Base-by-base conservation (phyloP, 139 green algal species). In the Coelastrella sp. region DNA sequence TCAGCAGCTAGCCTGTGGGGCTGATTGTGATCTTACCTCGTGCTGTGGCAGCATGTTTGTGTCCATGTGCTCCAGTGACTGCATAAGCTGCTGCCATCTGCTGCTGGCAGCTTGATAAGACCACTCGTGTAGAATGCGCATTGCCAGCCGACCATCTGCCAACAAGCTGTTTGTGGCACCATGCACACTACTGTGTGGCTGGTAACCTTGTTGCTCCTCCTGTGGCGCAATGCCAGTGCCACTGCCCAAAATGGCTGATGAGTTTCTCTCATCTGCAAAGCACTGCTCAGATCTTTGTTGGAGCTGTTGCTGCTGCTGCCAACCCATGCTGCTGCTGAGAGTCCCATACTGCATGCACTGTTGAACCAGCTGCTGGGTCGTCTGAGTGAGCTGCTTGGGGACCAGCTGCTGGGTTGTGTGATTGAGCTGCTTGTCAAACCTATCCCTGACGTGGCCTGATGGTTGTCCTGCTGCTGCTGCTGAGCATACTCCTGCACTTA, bases 261-360 rank as follows among this genome's bases (percentile, higher is more conserved):
- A 19, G 4, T 3, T 1, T 4, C 12, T 25, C 70, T 0, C 74
- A 59, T 5, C 74, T 57, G 74, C 74, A 14, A 59, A 7, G 24
- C 22, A 74, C 22, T 58, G 61, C 22, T 63, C 57, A 72, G 24
- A 19, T 15, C 24, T 7, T 10, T 19, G 6, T 14, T 25, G 25
- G 24, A 63, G 82, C 82, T 86, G 59, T 14, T 78, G 82, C 24
- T 87, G 63, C 22, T 87, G 63, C 61, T 22, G 35, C 11, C 24
- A 25, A 19, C 70, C 35, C 6, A n/a, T 11, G 27, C 35, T 75
- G 82, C 82, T 87, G 60, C 82, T 68, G 35, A 7, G 17, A 8
- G 56, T 78, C 24, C 10, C 11, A 9, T 74, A 27, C 22, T 66
- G 79, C 79, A 70, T 14, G 79, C 25, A n/a, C 19, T 19, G 49